These are phyloP conservation scores for Litsea cubeba DNA, from an alignment of 164 flowering plant genomes.

Conservation along the genomic window DNA sequence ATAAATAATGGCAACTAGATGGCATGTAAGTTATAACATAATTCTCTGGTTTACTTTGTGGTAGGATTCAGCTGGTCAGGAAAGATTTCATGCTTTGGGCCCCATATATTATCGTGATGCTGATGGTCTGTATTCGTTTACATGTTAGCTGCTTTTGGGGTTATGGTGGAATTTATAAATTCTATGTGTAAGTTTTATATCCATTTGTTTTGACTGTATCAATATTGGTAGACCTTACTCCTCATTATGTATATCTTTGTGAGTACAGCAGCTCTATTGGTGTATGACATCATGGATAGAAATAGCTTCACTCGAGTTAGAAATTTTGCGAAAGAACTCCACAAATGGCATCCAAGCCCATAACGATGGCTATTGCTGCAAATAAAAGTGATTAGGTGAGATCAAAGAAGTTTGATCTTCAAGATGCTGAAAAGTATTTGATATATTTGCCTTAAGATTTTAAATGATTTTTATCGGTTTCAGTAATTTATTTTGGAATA, in stretches of 20 bases:
- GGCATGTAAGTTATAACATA: too few relatives aligned
- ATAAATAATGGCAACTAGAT: too few relatives aligned
- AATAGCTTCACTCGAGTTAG: constrained; percentile 25
- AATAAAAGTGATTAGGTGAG: constrained; percentile 31
- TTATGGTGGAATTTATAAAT: background rate
- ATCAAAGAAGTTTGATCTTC: constrained; percentile 24
- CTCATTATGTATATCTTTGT: background rate
- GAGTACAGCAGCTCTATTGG: constrained; percentile 30
- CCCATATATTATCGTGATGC: constrained; percentile 37
- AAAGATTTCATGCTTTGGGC: constrained; percentile 31
- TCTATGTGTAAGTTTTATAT: background rate
- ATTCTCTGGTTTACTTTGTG: constrained; percentile 2
- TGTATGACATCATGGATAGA: constrained; percentile 26
- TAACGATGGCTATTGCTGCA: constrained; percentile 30
- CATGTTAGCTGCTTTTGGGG: background rate
- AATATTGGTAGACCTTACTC: background rate
- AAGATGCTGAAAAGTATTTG: constrained; percentile 28
- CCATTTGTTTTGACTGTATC: background rate
- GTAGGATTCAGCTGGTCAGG: constrained; percentile 37
- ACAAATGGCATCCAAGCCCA: constrained; percentile 29
- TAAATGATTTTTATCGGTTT: background rate
- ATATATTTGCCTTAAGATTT: background rate
- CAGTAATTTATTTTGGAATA: background rate
- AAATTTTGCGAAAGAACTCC: constrained; percentile 34
- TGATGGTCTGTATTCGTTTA: constrained; percentile 21